These are phyloP conservation scores for Crucihimalaya himalaica DNA, from an alignment of 345 rosid species.

Conservation along the genomic window DNA sequence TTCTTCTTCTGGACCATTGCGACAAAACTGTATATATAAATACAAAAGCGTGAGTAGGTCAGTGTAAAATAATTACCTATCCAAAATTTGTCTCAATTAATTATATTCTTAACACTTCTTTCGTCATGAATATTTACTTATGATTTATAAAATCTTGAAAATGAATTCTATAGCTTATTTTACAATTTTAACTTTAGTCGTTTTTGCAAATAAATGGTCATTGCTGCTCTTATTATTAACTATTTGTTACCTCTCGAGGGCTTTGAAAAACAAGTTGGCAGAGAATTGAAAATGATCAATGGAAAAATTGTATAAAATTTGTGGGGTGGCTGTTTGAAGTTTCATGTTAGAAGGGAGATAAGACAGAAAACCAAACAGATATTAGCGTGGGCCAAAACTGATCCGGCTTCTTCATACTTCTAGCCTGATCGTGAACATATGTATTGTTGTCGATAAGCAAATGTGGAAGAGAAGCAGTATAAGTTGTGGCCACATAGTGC, in stretches of 20 bases:
- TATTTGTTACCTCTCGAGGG: neutral
- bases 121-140: neutral
- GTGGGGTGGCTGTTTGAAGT: conserved; percentile 1
- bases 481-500: conserved; percentile 52
- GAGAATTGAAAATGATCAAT: neutral
- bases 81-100: neutral
- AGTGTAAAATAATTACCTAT: neutral
- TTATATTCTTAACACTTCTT: neutral
- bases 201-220: neutral
- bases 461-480: conserved; percentile 34
- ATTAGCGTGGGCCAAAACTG: conserved; percentile 16
- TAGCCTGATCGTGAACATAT: conserved; percentile 16
- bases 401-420: conserved; percentile 11
- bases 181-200: neutral
- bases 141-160: neutral
- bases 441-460: conserved; percentile 44
- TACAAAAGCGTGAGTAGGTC: neutral
- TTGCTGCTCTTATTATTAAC: neutral
- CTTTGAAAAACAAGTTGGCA: neutral
- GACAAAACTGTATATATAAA: conserved; percentile 10
- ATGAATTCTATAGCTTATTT: neutral
- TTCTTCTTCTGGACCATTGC: conserved; percentile 27
- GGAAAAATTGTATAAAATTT: neutral
- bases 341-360: neutral
- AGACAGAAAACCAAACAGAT: conserved; percentile 11